Conservation (phyloP, 108 stramenopile genomes). For the Discostella stelligeroides region DNA sequence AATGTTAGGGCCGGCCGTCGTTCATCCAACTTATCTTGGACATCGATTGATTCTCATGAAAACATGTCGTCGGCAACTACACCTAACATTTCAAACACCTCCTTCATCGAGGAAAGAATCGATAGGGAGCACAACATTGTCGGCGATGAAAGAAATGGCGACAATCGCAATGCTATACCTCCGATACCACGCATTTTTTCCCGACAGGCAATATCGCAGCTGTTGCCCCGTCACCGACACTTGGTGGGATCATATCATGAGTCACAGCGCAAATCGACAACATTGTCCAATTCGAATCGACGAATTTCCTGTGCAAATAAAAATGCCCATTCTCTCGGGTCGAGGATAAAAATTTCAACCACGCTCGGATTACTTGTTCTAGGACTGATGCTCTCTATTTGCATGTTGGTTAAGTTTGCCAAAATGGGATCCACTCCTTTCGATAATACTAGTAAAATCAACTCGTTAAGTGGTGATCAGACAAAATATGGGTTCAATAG, state of each 20-base stretch:
- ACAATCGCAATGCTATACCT: background rate
- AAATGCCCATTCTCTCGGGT: background rate
- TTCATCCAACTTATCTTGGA: background rate
- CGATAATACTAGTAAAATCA: background rate
- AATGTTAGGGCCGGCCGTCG: background rate
- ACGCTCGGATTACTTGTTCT: slow-evolving; percentile 7
- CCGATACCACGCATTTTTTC: background rate
- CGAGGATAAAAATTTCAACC: slow-evolving; percentile 14
- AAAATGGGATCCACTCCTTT: background rate
- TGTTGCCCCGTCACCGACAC: background rate
- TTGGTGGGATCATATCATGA: background rate
- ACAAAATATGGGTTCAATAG: background rate
- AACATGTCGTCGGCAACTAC: slow-evolving; percentile 9
- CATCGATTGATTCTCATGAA: background rate
- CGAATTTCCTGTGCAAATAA: background rate
- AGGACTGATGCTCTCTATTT: slow-evolving; percentile 11
- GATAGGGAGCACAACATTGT: background rate
- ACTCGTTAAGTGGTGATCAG: background rate
- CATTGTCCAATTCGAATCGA: background rate
- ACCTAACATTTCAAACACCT: slow-evolving; percentile 2
- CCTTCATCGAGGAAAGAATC: background rate
- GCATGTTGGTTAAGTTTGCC: slow-evolving; percentile 7
- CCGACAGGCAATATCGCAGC: background rate
- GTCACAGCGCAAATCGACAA: background rate
- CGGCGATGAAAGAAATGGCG: too few species aligned